A percentile compares a stretch with the other conserved stretches of the same genome.
Conservation (phyloP, 805 yeast species). For the Starmerella cellae region DNA sequence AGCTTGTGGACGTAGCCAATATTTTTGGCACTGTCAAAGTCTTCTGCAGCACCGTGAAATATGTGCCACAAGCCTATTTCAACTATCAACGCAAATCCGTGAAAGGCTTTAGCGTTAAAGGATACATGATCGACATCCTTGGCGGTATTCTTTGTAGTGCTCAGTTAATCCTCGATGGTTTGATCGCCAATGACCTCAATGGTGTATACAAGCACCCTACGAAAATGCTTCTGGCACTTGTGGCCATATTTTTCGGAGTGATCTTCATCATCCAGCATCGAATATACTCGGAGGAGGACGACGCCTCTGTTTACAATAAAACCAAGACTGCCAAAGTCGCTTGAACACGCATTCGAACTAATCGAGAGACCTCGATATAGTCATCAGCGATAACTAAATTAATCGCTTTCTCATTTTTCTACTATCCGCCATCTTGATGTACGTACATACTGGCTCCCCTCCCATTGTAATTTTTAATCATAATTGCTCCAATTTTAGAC, state of each 20-base stretch:
- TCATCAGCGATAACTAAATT: too few species aligned
- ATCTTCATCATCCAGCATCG: constrained; percentile 26
- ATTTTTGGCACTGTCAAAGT: constrained; percentile 36
- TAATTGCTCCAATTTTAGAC: too few species aligned
- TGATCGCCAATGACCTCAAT: constrained; percentile 24
- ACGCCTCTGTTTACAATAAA: constrained; percentile 12
- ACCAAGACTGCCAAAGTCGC: neutral
- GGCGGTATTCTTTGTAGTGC: constrained; percentile 33
- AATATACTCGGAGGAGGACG: constrained; percentile 14
- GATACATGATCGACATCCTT: constrained; percentile 31
- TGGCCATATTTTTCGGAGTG: constrained; percentile 25
- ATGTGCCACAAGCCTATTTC: constrained; percentile 37
- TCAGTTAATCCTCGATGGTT: constrained; percentile 34
- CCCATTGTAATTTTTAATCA: too few species aligned
- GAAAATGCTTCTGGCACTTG: constrained; percentile 33
- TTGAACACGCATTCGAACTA: too few species aligned
- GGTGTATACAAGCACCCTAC: constrained; percentile 33
- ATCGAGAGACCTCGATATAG: too few species aligned
- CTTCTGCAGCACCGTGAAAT: constrained; percentile 34
- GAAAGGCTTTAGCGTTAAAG: constrained; percentile 34
- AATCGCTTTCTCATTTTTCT: too few species aligned
- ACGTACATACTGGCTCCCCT: too few species aligned
- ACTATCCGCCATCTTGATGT: too few species aligned
- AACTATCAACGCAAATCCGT: constrained; percentile 34
- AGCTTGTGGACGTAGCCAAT: constrained; percentile 31